Percentiles rank a stretch among this genome's conserved stretches.
phyloP scores from a whole-genome alignment of 164 flowering plant genomes.

The Echeveria elegans region DNA sequence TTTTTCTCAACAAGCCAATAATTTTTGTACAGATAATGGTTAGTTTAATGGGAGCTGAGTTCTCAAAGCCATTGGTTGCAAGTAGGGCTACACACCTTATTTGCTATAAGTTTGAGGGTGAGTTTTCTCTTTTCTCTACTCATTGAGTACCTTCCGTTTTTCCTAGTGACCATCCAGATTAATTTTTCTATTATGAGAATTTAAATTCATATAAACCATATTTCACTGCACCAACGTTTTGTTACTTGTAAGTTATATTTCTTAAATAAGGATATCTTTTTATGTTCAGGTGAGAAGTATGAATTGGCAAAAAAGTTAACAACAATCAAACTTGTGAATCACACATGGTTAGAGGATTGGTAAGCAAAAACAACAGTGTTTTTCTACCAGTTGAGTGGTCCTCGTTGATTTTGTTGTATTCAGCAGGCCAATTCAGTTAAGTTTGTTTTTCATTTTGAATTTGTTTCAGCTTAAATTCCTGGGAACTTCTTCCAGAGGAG shows the following conservation, averaged over 20 bases:
- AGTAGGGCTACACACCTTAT: slow-evolving; percentile 85
- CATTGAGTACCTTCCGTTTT: no score
- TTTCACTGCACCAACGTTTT: neutral
- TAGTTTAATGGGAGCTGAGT: slow-evolving; percentile 74
- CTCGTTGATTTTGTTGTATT: neutral
- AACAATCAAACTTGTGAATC: slow-evolving; percentile 76
- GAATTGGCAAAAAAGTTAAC: slow-evolving; percentile 71
- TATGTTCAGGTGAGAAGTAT: slow-evolving; percentile 75
- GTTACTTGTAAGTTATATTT: neutral
- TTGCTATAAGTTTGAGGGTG: slow-evolving; percentile 96
- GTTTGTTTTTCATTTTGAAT: slow-evolving; percentile 11
- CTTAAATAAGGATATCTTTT: neutral
- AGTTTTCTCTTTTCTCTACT: no score
- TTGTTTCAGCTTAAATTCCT: slow-evolving; percentile 56
- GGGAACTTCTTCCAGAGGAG: slow-evolving; percentile 78
- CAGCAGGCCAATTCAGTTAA: neutral
- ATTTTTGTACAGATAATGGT: slow-evolving; percentile 73
- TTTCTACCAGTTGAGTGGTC: neutral
- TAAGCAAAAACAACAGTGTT: slow-evolving; percentile 16
- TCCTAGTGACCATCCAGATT: neutral
- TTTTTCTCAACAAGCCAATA: no score
- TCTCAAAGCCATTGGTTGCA: slow-evolving; percentile 83
- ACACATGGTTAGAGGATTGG: slow-evolving; percentile 96
- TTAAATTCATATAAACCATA: neutral
- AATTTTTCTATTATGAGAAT: neutral